Evolutionary conservation across 2,329 filamentous ascomycete genomes (phyloP).

Genomic region (Lojkania enalia): DNA sequence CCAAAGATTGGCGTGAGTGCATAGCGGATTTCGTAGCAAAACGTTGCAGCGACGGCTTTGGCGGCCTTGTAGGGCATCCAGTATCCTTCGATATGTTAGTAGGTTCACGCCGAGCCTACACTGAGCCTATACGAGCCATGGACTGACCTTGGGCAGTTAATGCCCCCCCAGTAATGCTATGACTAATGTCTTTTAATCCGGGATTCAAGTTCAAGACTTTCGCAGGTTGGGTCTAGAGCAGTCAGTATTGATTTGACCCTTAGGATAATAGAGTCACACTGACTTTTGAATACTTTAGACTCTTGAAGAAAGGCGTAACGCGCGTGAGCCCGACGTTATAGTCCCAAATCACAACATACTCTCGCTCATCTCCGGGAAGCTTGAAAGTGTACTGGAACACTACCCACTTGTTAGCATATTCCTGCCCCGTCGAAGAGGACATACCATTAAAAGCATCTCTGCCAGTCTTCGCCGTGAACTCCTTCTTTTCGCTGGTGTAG

Average conservation of each 20-base stretch:
- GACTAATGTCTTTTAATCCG: slow-evolving; percentile 83
- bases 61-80: slow-evolving; percentile 95
- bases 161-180: slow-evolving; percentile 92
- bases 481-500: slow-evolving; percentile 92
- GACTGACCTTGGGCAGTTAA: slow-evolving; percentile 81
- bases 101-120: not conserved
- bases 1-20: slow-evolving; percentile 92
- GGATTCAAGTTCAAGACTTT: slow-evolving; percentile 73
- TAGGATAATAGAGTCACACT: slow-evolving; percentile 22
- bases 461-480: slow-evolving; percentile 83
- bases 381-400: slow-evolving; percentile 85
- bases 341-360: slow-evolving; percentile 90
- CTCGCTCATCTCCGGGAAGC: slow-evolving; percentile 63
- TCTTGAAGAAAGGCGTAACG: slow-evolving; percentile 94
- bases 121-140: too few relatives aligned
- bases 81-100: slow-evolving; percentile 65
- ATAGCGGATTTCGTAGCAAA: slow-evolving; percentile 81
- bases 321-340: slow-evolving; percentile 93
- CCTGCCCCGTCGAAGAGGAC: slow-evolving; percentile 16
- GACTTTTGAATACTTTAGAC: slow-evolving; percentile 84
- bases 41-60: slow-evolving; percentile 82
- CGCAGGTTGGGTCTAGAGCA: slow-evolving; percentile 75
- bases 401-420: slow-evolving; percentile 42
- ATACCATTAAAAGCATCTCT: slow-evolving; percentile 86
- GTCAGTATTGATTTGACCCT: slow-evolving; percentile 19